phyloP scores from a whole-genome alignment of 768 basidiomycete species.

The Coprinopsis sp. region DNA sequence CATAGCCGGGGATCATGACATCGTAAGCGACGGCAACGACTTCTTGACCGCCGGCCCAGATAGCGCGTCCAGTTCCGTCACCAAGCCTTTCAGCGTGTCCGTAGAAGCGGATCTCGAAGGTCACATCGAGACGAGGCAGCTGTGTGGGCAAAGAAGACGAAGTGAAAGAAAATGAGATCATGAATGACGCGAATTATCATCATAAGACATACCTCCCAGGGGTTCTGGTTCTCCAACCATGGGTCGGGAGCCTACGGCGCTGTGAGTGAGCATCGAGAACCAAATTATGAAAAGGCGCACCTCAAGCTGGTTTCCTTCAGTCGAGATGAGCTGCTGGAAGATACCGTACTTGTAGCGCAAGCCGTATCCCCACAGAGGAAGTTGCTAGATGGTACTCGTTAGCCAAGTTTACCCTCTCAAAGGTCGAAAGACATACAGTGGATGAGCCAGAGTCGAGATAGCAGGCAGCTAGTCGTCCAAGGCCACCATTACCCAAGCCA shows the following conservation, averaged over 20 bases:
- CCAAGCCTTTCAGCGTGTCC: slow-evolving; percentile 69
- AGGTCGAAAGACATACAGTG: slow-evolving; percentile 55
- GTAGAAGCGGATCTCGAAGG: slow-evolving; percentile 84
- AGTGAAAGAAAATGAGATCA: neutral
- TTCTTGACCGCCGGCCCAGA: slow-evolving; percentile 89
- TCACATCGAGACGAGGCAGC: slow-evolving; percentile 79
- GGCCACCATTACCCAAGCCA: slow-evolving; percentile 90
- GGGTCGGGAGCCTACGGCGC: slow-evolving; percentile 69
- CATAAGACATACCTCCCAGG: slow-evolving; percentile 56
- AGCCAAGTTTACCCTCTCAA: no score
- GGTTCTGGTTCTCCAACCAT: slow-evolving; percentile 85
- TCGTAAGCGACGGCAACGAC: slow-evolving; percentile 93
- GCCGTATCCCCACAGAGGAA: slow-evolving; percentile 96
- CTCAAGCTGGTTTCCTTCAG: slow-evolving; percentile 79
- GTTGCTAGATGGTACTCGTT: no score
- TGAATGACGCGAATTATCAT: neutral
- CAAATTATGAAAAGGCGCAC: slow-evolving; percentile 18
- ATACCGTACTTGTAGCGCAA: slow-evolving; percentile 92
- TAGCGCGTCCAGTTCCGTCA: slow-evolving; percentile 55
- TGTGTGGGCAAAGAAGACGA: slow-evolving; percentile 10
- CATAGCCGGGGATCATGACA: slow-evolving; percentile 87
- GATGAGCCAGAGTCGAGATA: slow-evolving; percentile 93
- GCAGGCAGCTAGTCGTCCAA: slow-evolving; percentile 95
- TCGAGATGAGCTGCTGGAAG: slow-evolving; percentile 89
- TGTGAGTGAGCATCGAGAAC: slow-evolving; percentile 11